Base-by-base conservation (phyloP, 192 early-diverging fungal species). In the Coemansia sp. region DNA sequence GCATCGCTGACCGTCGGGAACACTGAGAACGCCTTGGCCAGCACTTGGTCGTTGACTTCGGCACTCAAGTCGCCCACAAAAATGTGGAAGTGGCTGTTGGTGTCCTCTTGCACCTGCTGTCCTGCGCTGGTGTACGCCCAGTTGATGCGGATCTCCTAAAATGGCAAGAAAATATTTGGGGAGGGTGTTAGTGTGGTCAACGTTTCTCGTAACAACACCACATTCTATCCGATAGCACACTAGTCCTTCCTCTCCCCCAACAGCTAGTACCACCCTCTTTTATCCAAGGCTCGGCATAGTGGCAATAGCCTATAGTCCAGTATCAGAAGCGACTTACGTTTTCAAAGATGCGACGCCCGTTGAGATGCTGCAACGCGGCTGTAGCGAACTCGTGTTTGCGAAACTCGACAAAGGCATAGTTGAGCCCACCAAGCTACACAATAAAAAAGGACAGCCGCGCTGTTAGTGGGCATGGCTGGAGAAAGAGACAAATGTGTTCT, bases 1-100 rank as follows among this genome's bases (percentile, higher is more conserved):
- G 94, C 94, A 65, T 94, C 91, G 61, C 93, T 73, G 70, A 79
- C 76, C 51, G 63, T 73, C 16, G 76, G 70, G 39, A 46, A 83
- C 20, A 63, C 60, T 18, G 63, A 50, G 55, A 96, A 96, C 6
- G 93, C 90, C 63, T 90, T 90, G 28, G 75, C 79, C 31, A 96
- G 84, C 28, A 89, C 77, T 58, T 92, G 88, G 66, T 95, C 91
- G 55, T 85, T 95, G 62, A 96, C 88, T 66, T 95, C 94, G n/a
- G 94, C 85, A 53, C 91, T 90, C 64, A 96, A 82, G 56, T 96
- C 94, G 50, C 94, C 94, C 63, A 96, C 91, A 84, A 96, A 96
- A n/a, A 96, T 83, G 35, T 94, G 94, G 57, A 84, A 90, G 67
- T 95, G 94, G 65, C 60, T 74, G 43, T 85, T 83, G 39, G 89